phyloP scores from a whole-genome alignment of 257 asterid genomes.

The Thymus mandschuricus region DNA sequence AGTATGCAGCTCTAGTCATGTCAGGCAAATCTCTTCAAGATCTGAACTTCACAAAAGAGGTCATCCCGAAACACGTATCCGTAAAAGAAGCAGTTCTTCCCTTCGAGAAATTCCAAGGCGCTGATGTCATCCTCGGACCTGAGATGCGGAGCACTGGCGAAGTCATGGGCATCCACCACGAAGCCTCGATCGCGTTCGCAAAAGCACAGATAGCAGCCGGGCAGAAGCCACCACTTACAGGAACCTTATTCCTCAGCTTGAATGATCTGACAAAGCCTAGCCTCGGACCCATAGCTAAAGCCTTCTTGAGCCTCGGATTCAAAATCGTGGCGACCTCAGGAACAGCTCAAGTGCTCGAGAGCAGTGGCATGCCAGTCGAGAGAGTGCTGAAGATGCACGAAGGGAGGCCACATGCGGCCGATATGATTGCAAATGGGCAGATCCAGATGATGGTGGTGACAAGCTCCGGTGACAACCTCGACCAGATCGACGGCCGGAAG shows the following conservation, averaged over 20 bases:
- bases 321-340: constrained; percentile 87
- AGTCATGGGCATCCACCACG: constrained; percentile 83
- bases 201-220: constrained; percentile 96
- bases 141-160: constrained; percentile 99
- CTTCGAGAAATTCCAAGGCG: constrained; percentile 94
- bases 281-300: constrained; percentile 65
- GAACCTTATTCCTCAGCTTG: constrained; percentile 84
- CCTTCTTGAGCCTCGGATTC: constrained; percentile 68
- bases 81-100: constrained; percentile 98
- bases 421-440: constrained; percentile 83
- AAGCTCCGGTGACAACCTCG: constrained; percentile 80
- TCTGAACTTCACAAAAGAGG: constrained; percentile 73
- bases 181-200: constrained; percentile 80
- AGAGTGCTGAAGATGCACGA: constrained; percentile 93
- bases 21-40: constrained; percentile 84
- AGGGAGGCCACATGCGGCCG: constrained; percentile 92
- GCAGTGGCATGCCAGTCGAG: constrained; percentile 69
- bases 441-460: constrained; percentile 96
- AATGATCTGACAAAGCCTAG: constrained; percentile 82
- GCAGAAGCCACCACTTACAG: constrained; percentile 81
- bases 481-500: constrained; percentile 87
- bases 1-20: constrained; percentile 95
- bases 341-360: constrained; percentile 80
- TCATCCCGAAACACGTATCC: constrained; percentile 79
- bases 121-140: constrained; percentile 92